Percentiles rank a stretch among this genome's conserved stretches.
Evolutionary conservation across 805 yeast species (phyloP).

Genomic region (Candida parachauliodes): DNA sequence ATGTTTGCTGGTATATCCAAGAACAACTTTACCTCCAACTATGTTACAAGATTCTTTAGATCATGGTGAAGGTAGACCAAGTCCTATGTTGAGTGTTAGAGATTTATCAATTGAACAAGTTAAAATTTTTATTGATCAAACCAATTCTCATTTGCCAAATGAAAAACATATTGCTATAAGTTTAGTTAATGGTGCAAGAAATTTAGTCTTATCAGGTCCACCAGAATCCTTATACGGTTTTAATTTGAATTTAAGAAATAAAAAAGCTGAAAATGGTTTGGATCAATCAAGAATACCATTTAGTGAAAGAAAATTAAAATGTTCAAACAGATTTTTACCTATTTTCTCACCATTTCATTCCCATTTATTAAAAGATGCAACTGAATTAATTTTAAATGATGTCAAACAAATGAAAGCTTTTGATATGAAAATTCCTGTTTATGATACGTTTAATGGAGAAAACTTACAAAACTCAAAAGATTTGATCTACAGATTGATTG

Average conservation of each 20-base stretch:
- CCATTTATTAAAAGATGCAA: slow-evolving; percentile 73
- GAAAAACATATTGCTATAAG: slow-evolving; percentile 91
- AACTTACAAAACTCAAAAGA: slow-evolving; percentile 53
- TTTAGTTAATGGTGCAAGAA: slow-evolving; percentile 91
- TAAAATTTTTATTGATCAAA: slow-evolving; percentile 71
- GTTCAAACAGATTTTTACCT: slow-evolving; percentile 91
- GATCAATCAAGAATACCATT: slow-evolving; percentile 94
- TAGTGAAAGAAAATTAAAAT: slow-evolving; percentile 90
- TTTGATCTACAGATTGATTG: slow-evolving; percentile 65
- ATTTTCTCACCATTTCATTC: slow-evolving; percentile 97
- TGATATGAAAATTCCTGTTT: slow-evolving; percentile 76
- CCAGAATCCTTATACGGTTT: slow-evolving; percentile 97
- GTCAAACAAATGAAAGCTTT: slow-evolving; percentile 56
- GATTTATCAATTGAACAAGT: slow-evolving; percentile 81
- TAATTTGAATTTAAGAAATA: slow-evolving; percentile 85
- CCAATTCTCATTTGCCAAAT: slow-evolving; percentile 89
- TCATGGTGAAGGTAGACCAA: slow-evolving; percentile 93
- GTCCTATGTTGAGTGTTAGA: slow-evolving; percentile 95
- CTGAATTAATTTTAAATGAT: slow-evolving; percentile 62
- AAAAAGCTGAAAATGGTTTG: slow-evolving; percentile 89
- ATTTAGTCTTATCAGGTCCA: slow-evolving; percentile 94
- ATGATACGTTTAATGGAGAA: slow-evolving; percentile 80
- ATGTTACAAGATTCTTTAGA: slow-evolving; percentile 88
- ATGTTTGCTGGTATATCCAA: slow-evolving; percentile 85
- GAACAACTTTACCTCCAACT: slow-evolving; percentile 90